A percentile compares a stretch with the other conserved stretches of the same genome.
phyloP scores from a whole-genome alignment of 2,329 filamentous ascomycete species.

The Xylaria sp. region DNA sequence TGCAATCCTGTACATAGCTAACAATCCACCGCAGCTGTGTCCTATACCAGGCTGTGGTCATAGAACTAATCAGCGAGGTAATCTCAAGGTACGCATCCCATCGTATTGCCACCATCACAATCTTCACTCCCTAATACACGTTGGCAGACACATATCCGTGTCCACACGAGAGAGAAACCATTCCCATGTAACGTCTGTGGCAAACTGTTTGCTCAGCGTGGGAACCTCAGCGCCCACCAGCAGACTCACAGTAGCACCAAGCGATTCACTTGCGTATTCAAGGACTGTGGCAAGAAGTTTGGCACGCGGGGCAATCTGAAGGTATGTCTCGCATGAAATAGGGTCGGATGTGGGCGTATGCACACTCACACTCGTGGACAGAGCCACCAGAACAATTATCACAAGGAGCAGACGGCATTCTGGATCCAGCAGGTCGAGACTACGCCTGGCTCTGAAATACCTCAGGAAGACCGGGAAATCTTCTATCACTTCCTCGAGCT shows the following conservation, averaged over 20 bases:
- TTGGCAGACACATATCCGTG: conserved; percentile 14
- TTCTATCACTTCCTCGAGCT: conserved; percentile 82
- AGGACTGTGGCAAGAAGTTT: conserved; percentile 76
- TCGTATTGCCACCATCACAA: too few relatives aligned
- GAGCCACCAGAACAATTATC: conserved; percentile 88
- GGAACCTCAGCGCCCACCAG: conserved; percentile 28
- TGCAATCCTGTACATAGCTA: conserved; percentile 2
- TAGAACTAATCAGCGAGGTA: conserved; percentile 89
- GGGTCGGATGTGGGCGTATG: background rate
- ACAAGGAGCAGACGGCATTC: conserved; percentile 70
- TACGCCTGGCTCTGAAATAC: conserved; percentile 66
- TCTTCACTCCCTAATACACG: conserved; percentile 12
- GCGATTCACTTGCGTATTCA: conserved; percentile 60
- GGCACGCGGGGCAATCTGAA: conserved; percentile 91
- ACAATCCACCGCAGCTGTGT: conserved; percentile 20
- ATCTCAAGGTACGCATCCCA: conserved; percentile 69
- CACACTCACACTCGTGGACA: conserved; percentile 4
- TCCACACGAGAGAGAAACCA: conserved; percentile 24
- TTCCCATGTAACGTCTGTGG: conserved; percentile 19
- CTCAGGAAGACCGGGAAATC: conserved; percentile 70
- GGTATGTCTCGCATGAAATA: conserved; percentile 48
- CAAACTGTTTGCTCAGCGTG: conserved; percentile 22
- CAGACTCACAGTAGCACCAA: conserved; percentile 32
- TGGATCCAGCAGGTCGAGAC: conserved; percentile 67
- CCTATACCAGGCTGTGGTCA: conserved; percentile 56